Evolutionary conservation across 2,329 filamentous ascomycete species (phyloP).

Genomic region (Triangularia setosa): DNA sequence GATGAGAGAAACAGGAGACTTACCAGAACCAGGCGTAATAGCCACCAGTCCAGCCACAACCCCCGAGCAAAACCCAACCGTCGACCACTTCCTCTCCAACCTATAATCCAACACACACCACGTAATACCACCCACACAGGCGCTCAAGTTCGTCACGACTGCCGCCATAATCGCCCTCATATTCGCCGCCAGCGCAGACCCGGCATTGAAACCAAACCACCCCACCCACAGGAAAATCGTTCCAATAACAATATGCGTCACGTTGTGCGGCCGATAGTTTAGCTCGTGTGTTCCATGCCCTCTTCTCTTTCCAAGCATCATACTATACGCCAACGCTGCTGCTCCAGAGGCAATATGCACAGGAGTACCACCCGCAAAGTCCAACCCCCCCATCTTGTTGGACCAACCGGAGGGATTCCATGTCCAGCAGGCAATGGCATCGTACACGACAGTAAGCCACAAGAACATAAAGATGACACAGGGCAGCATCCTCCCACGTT

Average conservation of each 20-base stretch:
- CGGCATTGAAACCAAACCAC: constrained; percentile 94
- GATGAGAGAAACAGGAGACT: constrained; percentile 19
- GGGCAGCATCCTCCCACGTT: constrained; percentile 82
- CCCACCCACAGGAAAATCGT: constrained; percentile 94
- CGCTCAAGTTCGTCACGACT: constrained; percentile 79
- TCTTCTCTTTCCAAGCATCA: constrained; percentile 82
- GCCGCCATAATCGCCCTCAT: constrained; percentile 83
- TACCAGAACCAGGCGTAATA: constrained; percentile 81
- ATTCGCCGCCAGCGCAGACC: constrained; percentile 76
- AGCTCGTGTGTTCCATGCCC: constrained; percentile 84
- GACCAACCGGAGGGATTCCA: constrained; percentile 86
- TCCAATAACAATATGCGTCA: constrained; percentile 86
- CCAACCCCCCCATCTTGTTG: constrained; percentile 72
- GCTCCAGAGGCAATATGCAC: constrained; percentile 83
- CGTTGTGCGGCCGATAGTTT: constrained; percentile 90
- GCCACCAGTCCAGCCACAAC: constrained; percentile 82
- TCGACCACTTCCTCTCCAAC: constrained; percentile 86
- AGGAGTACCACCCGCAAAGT: constrained; percentile 86
- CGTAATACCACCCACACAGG: constrained; percentile 78
- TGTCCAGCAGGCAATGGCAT: constrained; percentile 91
- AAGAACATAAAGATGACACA: constrained; percentile 91
- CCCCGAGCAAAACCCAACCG: constrained; percentile 88
- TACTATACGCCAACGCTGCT: constrained; percentile 82
- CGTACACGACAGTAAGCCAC: constrained; percentile 87
- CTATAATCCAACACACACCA: constrained; percentile 89